Base-by-base conservation (phyloP, 495 filamentous ascomycete species). In the Paragyromitra xinjiangensis region DNA sequence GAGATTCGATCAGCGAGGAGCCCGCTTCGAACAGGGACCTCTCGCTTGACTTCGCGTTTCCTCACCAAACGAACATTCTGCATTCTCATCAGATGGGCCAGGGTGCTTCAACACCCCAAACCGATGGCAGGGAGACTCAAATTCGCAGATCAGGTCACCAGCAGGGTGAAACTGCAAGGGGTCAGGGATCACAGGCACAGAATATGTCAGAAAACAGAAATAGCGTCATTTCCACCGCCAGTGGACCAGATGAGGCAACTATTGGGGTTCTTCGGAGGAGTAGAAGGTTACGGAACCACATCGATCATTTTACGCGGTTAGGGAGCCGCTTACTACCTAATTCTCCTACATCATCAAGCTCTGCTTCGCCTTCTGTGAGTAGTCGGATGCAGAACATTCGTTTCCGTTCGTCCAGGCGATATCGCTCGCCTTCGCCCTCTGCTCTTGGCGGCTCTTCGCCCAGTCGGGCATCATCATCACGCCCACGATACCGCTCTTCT, bases 371-470 rank as follows among this genome's bases (percentile, higher is more conserved):
- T 34, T 65, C 80, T 19, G 62, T 63, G 85, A 86, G 77, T 85
- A 88, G 75, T 85, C 86, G 45, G 83, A 85, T 34, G 86, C 85
- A 56, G 85, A 87, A 74, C 86, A 85, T 77, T 85, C 85, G 67
- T 84, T 88, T 82, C 84, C 88, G 64, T 84, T n/a, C 73, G 7
- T 56, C 81, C 39, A 73, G 62, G 44, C 76, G 66, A 66, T 78
- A 79, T 65, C 80, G 83, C 56, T 82, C 83, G n/a, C 77, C 55
- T 62, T 84, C 64, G 14, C 82, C 75, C 48, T 77, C 59, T 59
- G 73, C 72, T 45, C 79, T 68, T 66, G 55, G 71, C 40, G 71
- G 77, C 34, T 69, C 81, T 39, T 81, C 82, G 29, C 66, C 73
- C 40, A 75, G 63, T 67, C 77, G 77, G 39, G 45, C 70, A 34